Percentiles rank a stretch among this genome's conserved stretches.
Evolutionary conservation across 78 protist species (phyloP).

Genomic region (Creolimax fragrantissima): DNA sequence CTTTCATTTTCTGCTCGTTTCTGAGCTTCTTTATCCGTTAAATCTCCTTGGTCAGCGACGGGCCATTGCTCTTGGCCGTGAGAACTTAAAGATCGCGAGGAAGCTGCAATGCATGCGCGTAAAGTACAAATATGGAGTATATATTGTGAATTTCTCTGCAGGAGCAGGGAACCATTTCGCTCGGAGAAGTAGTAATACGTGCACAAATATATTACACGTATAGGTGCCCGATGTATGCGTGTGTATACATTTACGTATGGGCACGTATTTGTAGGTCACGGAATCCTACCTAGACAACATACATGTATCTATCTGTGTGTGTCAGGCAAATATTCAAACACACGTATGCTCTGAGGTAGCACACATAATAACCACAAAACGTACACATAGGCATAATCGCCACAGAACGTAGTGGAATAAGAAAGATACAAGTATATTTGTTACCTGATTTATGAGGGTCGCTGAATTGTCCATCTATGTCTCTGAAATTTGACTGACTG

Average conservation of each 20-base stretch:
- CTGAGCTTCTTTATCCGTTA: background rate
- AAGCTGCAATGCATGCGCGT: background rate
- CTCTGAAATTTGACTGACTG: background rate
- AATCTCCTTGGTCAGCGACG: too few species aligned
- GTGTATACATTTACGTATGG: background rate
- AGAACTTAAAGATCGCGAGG: background rate
- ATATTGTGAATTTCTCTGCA: background rate
- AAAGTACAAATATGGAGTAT: background rate
- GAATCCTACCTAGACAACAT: background rate
- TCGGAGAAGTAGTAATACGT: too few species aligned
- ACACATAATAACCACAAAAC: background rate
- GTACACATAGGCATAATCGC: background rate
- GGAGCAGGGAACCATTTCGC: too few species aligned
- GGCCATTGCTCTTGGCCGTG: too few species aligned
- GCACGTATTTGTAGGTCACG: background rate
- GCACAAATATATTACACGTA: background rate
- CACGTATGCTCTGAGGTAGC: background rate
- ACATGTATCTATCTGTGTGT: background rate
- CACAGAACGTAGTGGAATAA: background rate
- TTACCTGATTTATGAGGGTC: background rate
- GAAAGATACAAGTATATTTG: background rate
- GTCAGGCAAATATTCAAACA: background rate
- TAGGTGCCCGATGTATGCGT: background rate
- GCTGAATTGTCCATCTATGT: background rate
- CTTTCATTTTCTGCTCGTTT: background rate